These are phyloP conservation scores for Craterostigma plantagineum DNA, from an alignment of 257 asterid species.

Conservation along the genomic window DNA sequence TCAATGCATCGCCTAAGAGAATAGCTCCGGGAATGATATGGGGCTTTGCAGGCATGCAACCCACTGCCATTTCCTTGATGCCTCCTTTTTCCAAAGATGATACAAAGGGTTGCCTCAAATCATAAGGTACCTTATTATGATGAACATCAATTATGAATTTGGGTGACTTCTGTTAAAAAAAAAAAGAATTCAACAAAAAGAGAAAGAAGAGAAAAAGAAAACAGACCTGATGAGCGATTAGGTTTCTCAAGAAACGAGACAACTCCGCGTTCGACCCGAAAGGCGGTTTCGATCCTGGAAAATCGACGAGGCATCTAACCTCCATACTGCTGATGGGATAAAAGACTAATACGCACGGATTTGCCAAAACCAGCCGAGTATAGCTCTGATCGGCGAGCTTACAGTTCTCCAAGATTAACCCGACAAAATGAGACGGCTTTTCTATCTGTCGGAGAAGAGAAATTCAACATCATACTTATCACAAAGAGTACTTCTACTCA, in stretches of 20 bases:
- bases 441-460: conserved; percentile 14
- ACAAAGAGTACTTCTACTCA: no score
- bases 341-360: conserved; percentile 31
- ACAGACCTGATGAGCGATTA: conserved; percentile 33
- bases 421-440: conserved; percentile 31
- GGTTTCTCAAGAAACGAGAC: conserved; percentile 21
- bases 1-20: conserved; percentile 39
- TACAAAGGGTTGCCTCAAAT: neutral
- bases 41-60: conserved; percentile 40
- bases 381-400: conserved; percentile 32
- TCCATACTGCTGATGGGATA: conserved; percentile 34
- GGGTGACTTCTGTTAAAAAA: neutral
- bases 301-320: conserved; percentile 30
- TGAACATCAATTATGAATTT: no score
- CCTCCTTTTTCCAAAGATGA: conserved; percentile 15
- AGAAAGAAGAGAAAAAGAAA: no score
- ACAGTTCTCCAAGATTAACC: conserved; percentile 26
- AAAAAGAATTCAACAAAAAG: no score
- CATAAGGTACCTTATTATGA: neutral
- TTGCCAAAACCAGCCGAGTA: conserved; percentile 31
- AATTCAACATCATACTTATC: no score
- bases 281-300: conserved; percentile 29
- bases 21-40: conserved; percentile 36
- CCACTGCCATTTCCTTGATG: conserved; percentile 33
- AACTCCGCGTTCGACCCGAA: conserved; percentile 31